Base-by-base conservation (phyloP, 2,329 filamentous ascomycete genomes). In the Phialemonium atrogriseum region DNA sequence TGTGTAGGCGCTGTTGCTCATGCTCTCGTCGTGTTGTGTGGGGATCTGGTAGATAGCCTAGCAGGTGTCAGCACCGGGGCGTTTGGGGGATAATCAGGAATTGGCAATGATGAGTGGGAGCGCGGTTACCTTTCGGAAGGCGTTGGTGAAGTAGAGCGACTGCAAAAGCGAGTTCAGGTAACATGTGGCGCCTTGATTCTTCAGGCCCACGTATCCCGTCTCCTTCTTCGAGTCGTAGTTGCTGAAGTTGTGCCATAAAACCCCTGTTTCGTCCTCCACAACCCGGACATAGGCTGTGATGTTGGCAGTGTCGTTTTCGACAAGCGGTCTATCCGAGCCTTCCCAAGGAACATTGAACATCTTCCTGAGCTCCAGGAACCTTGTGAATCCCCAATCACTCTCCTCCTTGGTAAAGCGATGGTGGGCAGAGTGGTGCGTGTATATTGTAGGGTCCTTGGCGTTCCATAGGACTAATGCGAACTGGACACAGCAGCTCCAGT, bases 191-290 rank as follows among this genome's bases (percentile, higher is more conserved):
- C 91, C 91, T 58, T 96, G 91, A 50, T 98, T 98, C 58, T 91
- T 91, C 33, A 98, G 66, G 3, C 91, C 91, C 24, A 98, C 91
- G 64, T 88, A 96, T 35, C 91, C 91, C 0, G 91, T 98, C 60
- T 95, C 88, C 55, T 91, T 94, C 64, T 96, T 98, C n/a, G 91
- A 96, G 54, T 98, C 88, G 55, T 98, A 98, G 60, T 89, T 88
- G 53, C 77, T 70, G 56, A 94, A 89, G 59, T 85, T 91, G 60
- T 93, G 85, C 85, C 85, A 94, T 36, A 94, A 55, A 5, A 91
- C 85, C 33, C 85, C 85, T 1, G 85, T 94, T 41, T 88, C 85
- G 48, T 94, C 85, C 49, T 91, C 84, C 29, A 91, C 77, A 30
- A 91, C 67, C 32, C 85, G 73, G 27, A 93, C 71, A 47, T 86